Evolutionary conservation across 441 rosid species (phyloP).

Genomic region (Geranium incanum): DNA sequence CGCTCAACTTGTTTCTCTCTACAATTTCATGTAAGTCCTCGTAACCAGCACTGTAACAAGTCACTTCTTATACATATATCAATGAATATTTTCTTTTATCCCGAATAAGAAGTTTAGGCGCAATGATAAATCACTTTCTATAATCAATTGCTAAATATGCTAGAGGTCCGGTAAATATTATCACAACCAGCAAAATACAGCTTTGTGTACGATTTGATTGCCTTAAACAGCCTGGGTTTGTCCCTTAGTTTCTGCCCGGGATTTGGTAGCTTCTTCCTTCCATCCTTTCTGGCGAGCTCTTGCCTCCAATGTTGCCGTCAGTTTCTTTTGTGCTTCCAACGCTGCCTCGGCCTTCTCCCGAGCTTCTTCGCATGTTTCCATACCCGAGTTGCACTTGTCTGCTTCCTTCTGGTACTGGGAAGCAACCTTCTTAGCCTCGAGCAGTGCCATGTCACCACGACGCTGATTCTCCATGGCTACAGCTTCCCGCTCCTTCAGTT

Average conservation of each 20-base stretch:
- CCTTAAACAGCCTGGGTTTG: slow-evolving; percentile 38
- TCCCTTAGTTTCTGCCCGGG: slow-evolving; percentile 46
- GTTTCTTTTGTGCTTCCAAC: slow-evolving; percentile 60
- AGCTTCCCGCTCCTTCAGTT: slow-evolving; percentile 66
- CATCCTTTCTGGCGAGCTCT: slow-evolving; percentile 85
- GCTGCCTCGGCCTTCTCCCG: slow-evolving; percentile 75
- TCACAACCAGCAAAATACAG: no score
- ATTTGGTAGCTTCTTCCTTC: slow-evolving; percentile 52
- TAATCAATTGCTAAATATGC: no score
- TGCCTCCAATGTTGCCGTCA: slow-evolving; percentile 58
- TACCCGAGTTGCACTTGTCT: slow-evolving; percentile 89
- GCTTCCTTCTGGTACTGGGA: slow-evolving; percentile 94
- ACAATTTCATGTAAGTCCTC: no score
- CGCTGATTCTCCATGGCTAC: slow-evolving; percentile 69
- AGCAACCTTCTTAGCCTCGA: slow-evolving; percentile 84
- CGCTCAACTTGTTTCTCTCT: not conserved
- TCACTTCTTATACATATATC: no score
- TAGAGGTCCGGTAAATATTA: no score
- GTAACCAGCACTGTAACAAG: no score
- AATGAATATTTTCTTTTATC: no score
- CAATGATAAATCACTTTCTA: no score
- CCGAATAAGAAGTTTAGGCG: no score
- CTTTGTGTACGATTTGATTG: not conserved
- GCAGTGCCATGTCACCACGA: slow-evolving; percentile 59
- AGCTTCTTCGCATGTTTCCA: slow-evolving; percentile 95